phyloP scores from a whole-genome alignment of 2,329 filamentous ascomycete species.

The Fusarium bulbicola region DNA sequence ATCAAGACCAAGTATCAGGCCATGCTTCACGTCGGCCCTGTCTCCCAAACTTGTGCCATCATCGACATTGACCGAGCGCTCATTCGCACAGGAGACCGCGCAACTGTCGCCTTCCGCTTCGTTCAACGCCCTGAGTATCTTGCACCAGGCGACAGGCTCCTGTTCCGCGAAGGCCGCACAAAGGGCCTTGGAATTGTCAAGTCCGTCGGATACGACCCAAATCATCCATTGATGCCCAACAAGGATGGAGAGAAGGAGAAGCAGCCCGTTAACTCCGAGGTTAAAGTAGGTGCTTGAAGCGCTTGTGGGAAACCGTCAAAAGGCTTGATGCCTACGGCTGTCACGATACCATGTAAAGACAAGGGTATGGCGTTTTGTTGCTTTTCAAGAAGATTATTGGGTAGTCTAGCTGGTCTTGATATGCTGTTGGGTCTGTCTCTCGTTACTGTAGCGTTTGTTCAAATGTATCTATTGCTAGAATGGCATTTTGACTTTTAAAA shows the following conservation, averaged over 20 bases:
- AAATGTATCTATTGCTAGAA: background rate
- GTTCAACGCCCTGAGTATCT: conserved; percentile 94
- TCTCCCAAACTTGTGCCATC: conserved; percentile 95
- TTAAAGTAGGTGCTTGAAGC: conserved; percentile 38
- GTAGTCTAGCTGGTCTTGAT: background rate
- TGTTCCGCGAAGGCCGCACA: conserved; percentile 94
- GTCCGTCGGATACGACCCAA: conserved; percentile 83
- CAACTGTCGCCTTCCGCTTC: conserved; percentile 92
- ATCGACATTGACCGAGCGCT: conserved; percentile 97
- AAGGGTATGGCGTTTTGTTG: conserved; percentile 20
- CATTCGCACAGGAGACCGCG: conserved; percentile 94
- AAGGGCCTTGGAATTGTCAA: conserved; percentile 97
- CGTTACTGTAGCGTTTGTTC: conserved; percentile 9
- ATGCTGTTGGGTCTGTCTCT: conserved; percentile 13
- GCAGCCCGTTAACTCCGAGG: conserved; percentile 30
- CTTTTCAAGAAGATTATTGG: background rate
- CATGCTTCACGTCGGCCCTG: conserved; percentile 95
- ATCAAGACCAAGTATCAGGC: conserved; percentile 98
- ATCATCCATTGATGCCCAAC: conserved; percentile 52
- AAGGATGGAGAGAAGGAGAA: conserved; percentile 32
- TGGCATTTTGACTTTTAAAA: background rate
- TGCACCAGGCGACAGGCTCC: conserved; percentile 83
- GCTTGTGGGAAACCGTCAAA: background rate
- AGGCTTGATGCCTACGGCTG: background rate
- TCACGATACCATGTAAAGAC: conserved; percentile 24